phyloP scores from a whole-genome alignment of 2,329 filamentous ascomycete genomes.

The Curvularia sp. region DNA sequence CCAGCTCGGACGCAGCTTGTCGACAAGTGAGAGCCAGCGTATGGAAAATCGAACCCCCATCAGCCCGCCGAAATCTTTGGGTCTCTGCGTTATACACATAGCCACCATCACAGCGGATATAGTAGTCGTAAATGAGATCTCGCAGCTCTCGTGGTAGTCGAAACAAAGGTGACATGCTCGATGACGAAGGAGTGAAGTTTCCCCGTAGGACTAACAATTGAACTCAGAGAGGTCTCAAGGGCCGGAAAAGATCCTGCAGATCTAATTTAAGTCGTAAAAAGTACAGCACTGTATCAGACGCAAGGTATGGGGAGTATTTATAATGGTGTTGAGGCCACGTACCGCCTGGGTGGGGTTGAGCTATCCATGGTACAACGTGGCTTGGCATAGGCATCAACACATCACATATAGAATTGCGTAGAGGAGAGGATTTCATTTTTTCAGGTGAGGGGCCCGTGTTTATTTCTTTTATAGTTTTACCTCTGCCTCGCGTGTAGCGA shows the following conservation, averaged over 20 bases:
- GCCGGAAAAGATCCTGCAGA: background rate
- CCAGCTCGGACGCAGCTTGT: background rate
- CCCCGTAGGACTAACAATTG: background rate
- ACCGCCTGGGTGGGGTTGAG: background rate
- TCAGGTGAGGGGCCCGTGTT: background rate
- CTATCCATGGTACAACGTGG: background rate
- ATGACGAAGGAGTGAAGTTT: background rate
- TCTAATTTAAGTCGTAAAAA: background rate
- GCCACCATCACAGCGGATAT: conserved; percentile 12
- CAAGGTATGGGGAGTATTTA: background rate
- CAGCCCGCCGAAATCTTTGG: background rate
- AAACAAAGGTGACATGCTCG: background rate
- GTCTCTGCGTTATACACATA: conserved; percentile 11
- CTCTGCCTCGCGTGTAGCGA: background rate
- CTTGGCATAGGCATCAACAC: background rate
- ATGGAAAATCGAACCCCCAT: background rate
- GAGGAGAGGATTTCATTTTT: background rate
- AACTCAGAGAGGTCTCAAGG: background rate
- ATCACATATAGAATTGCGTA: background rate
- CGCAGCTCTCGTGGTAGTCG: conserved; percentile 22
- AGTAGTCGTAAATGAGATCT: conserved; percentile 19
- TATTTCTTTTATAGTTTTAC: background rate
- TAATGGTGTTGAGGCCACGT: background rate
- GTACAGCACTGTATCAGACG: background rate
- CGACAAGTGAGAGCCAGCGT: background rate